A percentile compares a stretch with the other conserved stretches of the same genome.
These are phyloP conservation scores for Cryptococcus sp. DNA, from an alignment of 1,284 basidiomycete species.

Conservation along the genomic window DNA sequence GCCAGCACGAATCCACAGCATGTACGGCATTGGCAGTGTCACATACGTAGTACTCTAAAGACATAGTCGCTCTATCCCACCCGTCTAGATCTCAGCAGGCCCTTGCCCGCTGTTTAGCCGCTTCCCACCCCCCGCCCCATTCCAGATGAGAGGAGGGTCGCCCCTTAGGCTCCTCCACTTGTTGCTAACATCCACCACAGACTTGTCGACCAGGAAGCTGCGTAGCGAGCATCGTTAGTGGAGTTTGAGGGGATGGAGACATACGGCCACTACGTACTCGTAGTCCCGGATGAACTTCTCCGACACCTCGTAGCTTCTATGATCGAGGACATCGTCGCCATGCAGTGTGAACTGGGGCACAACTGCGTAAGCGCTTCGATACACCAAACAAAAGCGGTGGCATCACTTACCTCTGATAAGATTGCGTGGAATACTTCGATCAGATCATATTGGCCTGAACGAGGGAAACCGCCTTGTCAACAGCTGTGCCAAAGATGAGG, in stretches of 20 bases:
- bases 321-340: constrained; percentile 81
- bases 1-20: too few species aligned
- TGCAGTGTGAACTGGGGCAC: constrained; percentile 66
- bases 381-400: background rate
- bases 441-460: constrained; percentile 41
- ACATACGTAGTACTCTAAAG: too few species aligned
- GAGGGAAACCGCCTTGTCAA: background rate
- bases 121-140: background rate
- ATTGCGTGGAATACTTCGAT: constrained; percentile 34
- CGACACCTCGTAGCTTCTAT: constrained; percentile 80
- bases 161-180: constrained; percentile 15
- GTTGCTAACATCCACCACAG: constrained; percentile 11
- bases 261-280: constrained; percentile 55
- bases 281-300: constrained; percentile 78
- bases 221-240: background rate
- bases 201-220: constrained; percentile 15
- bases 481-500: background rate
- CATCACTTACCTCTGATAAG: constrained; percentile 33
- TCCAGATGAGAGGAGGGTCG: constrained; percentile 3
- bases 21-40: too few species aligned
- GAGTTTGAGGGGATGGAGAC: background rate
- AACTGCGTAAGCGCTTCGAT: too few species aligned
- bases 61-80: background rate
- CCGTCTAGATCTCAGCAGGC: background rate
- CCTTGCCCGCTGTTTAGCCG: too few species aligned